phyloP scores from a whole-genome alignment of 163 green algal genomes.

The Scenedesmus sp. region DNA sequence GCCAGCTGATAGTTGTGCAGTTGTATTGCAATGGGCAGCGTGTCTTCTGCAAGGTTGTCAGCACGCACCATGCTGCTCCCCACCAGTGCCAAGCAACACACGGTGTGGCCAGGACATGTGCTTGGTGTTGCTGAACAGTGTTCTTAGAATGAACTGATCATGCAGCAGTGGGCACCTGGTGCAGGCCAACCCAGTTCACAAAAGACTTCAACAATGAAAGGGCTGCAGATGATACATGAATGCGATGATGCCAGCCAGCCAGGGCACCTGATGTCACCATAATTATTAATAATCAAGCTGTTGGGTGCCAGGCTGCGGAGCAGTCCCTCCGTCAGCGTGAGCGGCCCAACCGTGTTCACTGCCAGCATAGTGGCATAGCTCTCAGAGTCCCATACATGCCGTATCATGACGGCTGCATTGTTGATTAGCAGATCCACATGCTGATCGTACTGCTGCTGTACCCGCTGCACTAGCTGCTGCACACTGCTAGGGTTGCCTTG shows the following conservation, averaged over 20 bases:
- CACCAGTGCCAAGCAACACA: too few species aligned
- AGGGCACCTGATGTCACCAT: not conserved
- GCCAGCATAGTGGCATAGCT: not conserved
- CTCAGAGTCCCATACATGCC: not conserved
- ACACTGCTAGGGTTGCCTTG: not conserved
- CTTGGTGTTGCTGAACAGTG: too few species aligned
- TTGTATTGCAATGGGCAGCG: not conserved
- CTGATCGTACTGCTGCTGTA: constrained; percentile 7
- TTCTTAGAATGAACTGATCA: too few species aligned
- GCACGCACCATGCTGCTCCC: too few species aligned
- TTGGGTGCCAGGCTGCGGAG: not conserved
- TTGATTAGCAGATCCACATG: constrained; percentile 9
- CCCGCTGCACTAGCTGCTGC: not conserved
- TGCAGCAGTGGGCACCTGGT: too few species aligned
- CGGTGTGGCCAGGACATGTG: too few species aligned
- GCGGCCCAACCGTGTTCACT: not conserved
- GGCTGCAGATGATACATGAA: too few species aligned
- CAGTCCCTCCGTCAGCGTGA: not conserved
- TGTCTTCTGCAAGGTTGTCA: not conserved
- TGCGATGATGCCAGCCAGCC: not conserved
- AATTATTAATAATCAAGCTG: not conserved
- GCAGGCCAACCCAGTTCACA: too few species aligned
- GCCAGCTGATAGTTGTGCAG: not conserved
- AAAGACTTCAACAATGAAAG: too few species aligned
- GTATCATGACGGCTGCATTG: constrained; percentile 11